Evolutionary conservation across 163 green algal species (phyloP), one percentile per base, ranked within the genome.

Genomic region (Scenedesmus sp.): DNA sequence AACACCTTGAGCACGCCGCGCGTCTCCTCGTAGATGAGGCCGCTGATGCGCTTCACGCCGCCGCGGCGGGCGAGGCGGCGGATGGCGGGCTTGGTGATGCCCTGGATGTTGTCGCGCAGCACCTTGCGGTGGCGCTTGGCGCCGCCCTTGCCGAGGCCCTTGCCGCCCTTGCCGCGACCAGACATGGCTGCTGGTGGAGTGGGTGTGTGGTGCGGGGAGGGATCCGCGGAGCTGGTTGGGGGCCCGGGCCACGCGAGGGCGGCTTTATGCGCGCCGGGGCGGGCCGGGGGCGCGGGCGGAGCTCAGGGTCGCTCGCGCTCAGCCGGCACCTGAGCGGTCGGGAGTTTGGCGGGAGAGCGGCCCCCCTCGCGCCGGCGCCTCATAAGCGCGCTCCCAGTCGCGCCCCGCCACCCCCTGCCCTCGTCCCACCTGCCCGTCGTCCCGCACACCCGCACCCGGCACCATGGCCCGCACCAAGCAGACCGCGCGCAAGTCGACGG

Each of bases 21-120:
- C 60, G 95, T 98, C 93, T 99, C 95, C 91, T 99, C 95, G 82
- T 99, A 99, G 89, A 99, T 99, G 47, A 98, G 91, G 81, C 95
- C 95, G 77, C 83, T 92, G 88, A 97, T 97, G 48, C 87, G 93
- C 91, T 97, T 97, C 58, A 97, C 93, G 82, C 93, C 93, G 69
- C 93, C 93, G 84, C 93, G 91, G 66, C 93, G 89, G 73, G 93
- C 93, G 58, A 97, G 86, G 65, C 93, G 87, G 50, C 93, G 86
- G 86, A 97, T 97, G 63, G 93, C 93, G 58, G 93, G 93, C 91
- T 97, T 97, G 83, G 93, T 97, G 91, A 97, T 97, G 81, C 93
- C 93, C 89, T 97, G 93, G 84, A 97, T 97, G 91, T 97, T 97
- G 80, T 97, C 93, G 79, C 94, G 92, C 60, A 98, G 82, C n/a